phyloP scores from a whole-genome alignment of 2,329 filamentous ascomycete genomes.

The Aspergillus ochraceoroseus region DNA sequence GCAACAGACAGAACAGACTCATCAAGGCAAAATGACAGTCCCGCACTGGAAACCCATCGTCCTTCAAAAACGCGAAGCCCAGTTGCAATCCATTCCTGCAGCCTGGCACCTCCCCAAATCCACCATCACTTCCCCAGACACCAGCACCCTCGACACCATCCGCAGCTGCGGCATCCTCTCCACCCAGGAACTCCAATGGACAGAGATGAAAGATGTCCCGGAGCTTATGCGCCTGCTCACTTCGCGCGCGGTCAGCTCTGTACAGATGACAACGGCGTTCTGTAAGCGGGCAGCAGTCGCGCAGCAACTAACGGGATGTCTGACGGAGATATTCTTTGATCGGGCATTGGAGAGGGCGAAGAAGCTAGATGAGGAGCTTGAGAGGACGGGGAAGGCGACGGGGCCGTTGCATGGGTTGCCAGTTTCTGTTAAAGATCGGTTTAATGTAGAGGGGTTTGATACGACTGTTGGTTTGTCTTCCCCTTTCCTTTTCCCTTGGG shows the following conservation, averaged over 20 bases:
- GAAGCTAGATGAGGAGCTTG: conserved; percentile 49
- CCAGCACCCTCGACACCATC: conserved; percentile 20
- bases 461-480: conserved; percentile 25
- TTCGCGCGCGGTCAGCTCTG: conserved; percentile 8
- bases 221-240: conserved; percentile 18
- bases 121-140: conserved; percentile 5
- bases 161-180: conserved; percentile 21
- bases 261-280: conserved; percentile 21
- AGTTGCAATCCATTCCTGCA: conserved; percentile 20
- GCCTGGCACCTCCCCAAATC: conserved; percentile 22
- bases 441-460: conserved; percentile 45
- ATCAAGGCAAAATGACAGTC: conserved; percentile 4
- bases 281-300: conserved; percentile 22
- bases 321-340: conserved; percentile 47
- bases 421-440: conserved; percentile 64
- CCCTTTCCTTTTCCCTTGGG: no score
- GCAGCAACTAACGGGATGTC: conserved; percentile 21
- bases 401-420: conserved; percentile 62
- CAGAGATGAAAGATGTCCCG: conserved; percentile 20
- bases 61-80: conserved; percentile 19
- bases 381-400: conserved; percentile 45
- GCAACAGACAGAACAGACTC: background rate
- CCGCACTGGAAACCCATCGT: conserved; percentile 23
- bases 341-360: conserved; percentile 49
- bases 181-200: conserved; percentile 21